These are phyloP conservation scores for Fonsecaea nubica DNA, from an alignment of 2,329 filamentous ascomycete species.

Conservation along the genomic window DNA sequence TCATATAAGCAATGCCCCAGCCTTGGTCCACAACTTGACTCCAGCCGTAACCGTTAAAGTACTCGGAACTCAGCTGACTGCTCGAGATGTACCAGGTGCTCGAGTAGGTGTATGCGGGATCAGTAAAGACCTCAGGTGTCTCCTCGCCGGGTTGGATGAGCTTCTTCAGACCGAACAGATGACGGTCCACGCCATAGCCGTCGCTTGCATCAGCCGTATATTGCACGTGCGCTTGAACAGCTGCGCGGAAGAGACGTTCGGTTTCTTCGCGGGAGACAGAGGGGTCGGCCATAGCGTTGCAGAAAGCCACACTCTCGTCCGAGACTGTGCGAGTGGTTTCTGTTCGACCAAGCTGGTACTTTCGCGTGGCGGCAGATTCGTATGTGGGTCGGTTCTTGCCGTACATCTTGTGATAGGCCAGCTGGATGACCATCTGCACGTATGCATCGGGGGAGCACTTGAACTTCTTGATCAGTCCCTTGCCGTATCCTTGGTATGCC, in stretches of 20 bases:
- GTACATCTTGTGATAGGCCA: conserved; percentile 99
- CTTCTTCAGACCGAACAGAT: conserved; percentile 97
- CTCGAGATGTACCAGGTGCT: conserved; percentile 87
- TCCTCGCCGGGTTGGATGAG: conserved; percentile 80
- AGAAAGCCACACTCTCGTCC: conserved; percentile 90
- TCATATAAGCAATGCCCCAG: conserved; percentile 99
- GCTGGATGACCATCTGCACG: conserved; percentile 97
- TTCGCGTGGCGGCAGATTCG: conserved; percentile 91
- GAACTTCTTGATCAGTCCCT: conserved; percentile 99
- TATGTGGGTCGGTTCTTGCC: conserved; percentile 97
- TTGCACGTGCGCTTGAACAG: conserved; percentile 80
- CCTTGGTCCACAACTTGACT: conserved; percentile 95
- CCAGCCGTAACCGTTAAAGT: conserved; percentile 99
- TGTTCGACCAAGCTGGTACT: conserved; percentile 94
- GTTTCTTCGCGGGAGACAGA: conserved; percentile 68
- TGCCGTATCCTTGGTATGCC: conserved; percentile 96
- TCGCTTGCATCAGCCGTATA: conserved; percentile 91
- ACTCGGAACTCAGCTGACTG: conserved; percentile 91
- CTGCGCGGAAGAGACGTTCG: conserved; percentile 78
- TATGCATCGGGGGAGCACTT: conserved; percentile 97
- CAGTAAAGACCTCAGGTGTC: conserved; percentile 80
- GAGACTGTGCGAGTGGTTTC: conserved; percentile 94
- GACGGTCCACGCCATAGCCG: conserved; percentile 91
- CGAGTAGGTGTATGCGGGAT: conserved; percentile 84
- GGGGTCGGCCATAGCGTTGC: conserved; percentile 80